Base-by-base conservation (phyloP, 2,329 filamentous ascomycete species). In the Neonectria sp. region DNA sequence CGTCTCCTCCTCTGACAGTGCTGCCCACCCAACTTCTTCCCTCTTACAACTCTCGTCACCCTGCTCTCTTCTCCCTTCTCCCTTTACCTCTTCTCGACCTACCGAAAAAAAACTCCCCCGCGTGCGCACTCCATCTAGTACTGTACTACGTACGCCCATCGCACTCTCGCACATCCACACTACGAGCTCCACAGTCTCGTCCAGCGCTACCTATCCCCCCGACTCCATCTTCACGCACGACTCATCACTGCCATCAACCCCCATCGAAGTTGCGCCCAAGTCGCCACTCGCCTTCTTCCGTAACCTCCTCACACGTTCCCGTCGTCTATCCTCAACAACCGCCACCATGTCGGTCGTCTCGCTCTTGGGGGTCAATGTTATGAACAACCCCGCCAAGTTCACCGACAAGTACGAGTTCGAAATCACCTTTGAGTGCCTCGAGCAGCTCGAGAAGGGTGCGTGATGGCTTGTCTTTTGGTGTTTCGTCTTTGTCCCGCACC, bases 341-440 rank as follows among this genome's bases (percentile, higher is more conserved):
- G 65, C 56, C 77, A 78, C 60, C 73, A 98, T 98, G 96, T 98
- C 96, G 79, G 93, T 98, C 79, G 95, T 99, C 71, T 97, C 95
- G 75, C 91, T 99, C 67, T 90, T 99, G 74, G 95, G 95, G 79
- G 96, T 99, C 78, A 93, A 96, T 83, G 93, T 99, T 75, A 88
- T 95, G 81, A 98, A 99, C 89, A 99, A 99, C 86, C 96, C 96
- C 78, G 95, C 96, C 78, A 91, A 93, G 75, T 98, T 99, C 85
- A 92, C 91, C 76, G 93, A 95, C 80, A 91, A 94, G 61, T 99
- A 99, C 82, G 91, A 96, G 82, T 97, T 99, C 75, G 95, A 99
- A 84, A 98, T 99, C 81, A 99, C 96, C 21, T 99, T 99, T 71
- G 96, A 99, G 83, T 98, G 96, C 78, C 90, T 98, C 27, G 96